A percentile compares a stretch with the other conserved stretches of the same genome.
These are phyloP conservation scores for Fraxinus anomala DNA, from an alignment of 257 asterid genomes.

Conservation along the genomic window DNA sequence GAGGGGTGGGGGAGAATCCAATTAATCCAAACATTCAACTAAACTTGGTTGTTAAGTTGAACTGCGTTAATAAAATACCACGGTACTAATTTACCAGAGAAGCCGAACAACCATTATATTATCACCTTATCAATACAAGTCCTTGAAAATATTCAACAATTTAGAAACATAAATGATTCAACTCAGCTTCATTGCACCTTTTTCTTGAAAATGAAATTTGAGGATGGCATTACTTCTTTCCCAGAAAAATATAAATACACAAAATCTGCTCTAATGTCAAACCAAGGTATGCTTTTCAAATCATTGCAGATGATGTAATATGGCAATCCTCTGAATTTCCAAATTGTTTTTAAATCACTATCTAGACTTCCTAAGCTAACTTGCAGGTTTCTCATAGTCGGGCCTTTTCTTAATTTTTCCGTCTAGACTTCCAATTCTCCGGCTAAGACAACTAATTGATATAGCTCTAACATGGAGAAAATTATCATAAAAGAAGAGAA, in stretches of 20 bases:
- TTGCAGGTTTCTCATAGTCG: not conserved
- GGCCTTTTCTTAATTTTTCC: not conserved
- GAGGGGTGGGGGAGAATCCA: not conserved
- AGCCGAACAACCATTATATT: not conserved
- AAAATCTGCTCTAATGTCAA: not conserved
- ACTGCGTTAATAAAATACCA: not conserved
- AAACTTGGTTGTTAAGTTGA: not conserved
- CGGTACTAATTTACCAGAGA: not conserved
- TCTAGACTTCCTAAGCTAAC: not conserved
- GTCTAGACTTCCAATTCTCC: conserved; percentile 9
- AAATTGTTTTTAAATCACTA: conserved; percentile 9
- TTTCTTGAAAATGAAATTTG: not conserved
- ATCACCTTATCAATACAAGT: not conserved
- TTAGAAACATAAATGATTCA: not conserved
- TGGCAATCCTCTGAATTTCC: conserved; percentile 3
- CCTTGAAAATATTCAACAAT: not conserved
- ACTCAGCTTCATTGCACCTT: not conserved
- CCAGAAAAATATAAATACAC: not conserved
- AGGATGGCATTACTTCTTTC: not conserved
- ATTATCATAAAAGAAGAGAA: not conserved
- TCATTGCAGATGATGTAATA: not conserved
- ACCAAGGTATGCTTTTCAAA: not conserved
- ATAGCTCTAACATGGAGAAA: not conserved
- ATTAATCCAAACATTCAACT: too few species aligned
- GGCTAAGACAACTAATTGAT: not conserved